Percentiles rank a stretch among this genome's conserved stretches.
Evolutionary conservation across 2,329 filamentous ascomycete species (phyloP).

Genomic region (Ceratocystiopsis sp.): DNA sequence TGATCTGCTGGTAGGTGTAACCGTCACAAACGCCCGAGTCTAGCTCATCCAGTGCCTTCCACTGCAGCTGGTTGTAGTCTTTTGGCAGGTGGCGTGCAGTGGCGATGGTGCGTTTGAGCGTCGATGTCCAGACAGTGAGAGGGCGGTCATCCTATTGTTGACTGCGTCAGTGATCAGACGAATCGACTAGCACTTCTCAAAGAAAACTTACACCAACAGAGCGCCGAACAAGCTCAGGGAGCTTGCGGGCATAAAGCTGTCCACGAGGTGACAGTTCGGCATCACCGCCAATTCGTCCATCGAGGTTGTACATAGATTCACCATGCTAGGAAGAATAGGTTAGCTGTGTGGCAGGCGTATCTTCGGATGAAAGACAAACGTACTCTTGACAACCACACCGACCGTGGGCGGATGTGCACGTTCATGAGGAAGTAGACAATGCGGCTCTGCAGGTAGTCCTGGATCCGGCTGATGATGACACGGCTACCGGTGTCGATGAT

Average conservation of each 20-base stretch:
- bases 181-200: no score
- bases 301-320: constrained; percentile 82
- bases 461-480: constrained; percentile 94
- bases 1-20: constrained; percentile 90
- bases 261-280: constrained; percentile 73
- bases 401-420: constrained; percentile 87
- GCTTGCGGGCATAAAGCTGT: constrained; percentile 67
- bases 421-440: constrained; percentile 99
- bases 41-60: constrained; percentile 96
- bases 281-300: constrained; percentile 84
- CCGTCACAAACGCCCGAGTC: constrained; percentile 94
- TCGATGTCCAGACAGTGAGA: constrained; percentile 46
- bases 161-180: no score
- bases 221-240: constrained; percentile 69
- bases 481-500: constrained; percentile 92
- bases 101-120: constrained; percentile 68
- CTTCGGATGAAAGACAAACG: not conserved
- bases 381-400: constrained; percentile 89
- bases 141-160: constrained; percentile 30
- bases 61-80: constrained; percentile 86
- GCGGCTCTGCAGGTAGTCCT: constrained; percentile 89
- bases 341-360: no score
- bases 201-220: constrained; percentile 44
- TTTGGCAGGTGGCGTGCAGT: constrained; percentile 68
- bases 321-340: constrained; percentile 47